Conservation (phyloP, 1,284 basidiomycete species). For the Cutaneotrichosporon sp. region DNA sequence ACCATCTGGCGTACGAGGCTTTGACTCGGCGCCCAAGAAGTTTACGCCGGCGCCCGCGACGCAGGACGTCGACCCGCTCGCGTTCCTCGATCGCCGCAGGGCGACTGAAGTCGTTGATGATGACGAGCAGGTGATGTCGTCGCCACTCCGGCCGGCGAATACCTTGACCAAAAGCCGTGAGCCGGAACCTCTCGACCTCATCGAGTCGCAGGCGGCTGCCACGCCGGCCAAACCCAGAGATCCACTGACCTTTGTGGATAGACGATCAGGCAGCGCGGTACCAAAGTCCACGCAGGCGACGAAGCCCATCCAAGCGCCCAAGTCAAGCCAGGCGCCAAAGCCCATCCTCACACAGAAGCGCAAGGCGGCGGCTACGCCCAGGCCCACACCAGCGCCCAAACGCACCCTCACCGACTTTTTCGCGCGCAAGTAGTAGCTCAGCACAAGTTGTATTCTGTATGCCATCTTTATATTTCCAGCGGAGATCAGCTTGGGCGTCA, state of each 20-base stretch:
- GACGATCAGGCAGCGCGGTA: not conserved
- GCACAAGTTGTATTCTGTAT: no score
- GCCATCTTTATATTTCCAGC: no score
- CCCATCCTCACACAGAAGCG: not conserved
- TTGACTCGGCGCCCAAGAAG: no score
- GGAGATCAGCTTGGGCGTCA: no score
- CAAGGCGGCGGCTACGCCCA: not conserved
- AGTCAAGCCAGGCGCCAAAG: not conserved
- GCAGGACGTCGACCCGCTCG: not conserved
- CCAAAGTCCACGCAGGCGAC: not conserved
- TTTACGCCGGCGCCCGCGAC: no score
- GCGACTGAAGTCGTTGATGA: not conserved
- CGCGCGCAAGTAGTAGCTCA: not conserved
- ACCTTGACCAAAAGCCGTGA: no score
- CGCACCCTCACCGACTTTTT: slow-evolving; percentile 1
- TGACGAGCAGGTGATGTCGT: no score
- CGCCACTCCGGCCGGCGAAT: no score
- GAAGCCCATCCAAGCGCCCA: not conserved
- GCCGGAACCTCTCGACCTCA: no score
- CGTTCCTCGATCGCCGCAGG: not conserved
- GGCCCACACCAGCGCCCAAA: not conserved
- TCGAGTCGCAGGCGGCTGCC: no score
- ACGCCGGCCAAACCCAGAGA: no score
- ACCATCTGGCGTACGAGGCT: not conserved
- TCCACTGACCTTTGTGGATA: not conserved